A percentile compares a stretch with the other conserved stretches of the same genome.
These are phyloP conservation scores for Exophiala phaeomuriformis DNA, from an alignment of 2,329 filamentous ascomycete genomes.

Conservation along the genomic window DNA sequence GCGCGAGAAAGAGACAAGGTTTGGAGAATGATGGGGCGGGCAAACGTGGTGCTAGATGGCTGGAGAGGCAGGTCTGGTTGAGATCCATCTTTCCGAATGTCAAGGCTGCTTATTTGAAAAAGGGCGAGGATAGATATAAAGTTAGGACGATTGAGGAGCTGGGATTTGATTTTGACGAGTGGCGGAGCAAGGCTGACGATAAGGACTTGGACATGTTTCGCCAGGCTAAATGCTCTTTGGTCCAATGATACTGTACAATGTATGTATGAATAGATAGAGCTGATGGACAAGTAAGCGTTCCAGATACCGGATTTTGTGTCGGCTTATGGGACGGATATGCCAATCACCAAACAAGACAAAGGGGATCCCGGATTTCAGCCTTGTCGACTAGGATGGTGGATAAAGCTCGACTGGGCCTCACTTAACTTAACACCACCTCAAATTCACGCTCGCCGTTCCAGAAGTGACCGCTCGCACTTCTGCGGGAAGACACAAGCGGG, in stretches of 20 bases:
- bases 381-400: no score
- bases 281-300: not conserved
- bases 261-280: not conserved
- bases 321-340: not conserved
- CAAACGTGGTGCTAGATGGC: constrained; percentile 66
- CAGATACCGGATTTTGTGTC: not conserved
- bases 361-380: no score
- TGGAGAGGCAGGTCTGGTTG: constrained; percentile 63
- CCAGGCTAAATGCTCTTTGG: constrained; percentile 1
- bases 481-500: no score
- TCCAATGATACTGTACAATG: not conserved
- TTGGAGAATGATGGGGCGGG: constrained; percentile 45
- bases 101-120: constrained; percentile 62
- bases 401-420: no score
- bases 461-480: no score
- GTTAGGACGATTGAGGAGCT: constrained; percentile 64
- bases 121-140: constrained; percentile 49
- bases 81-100: constrained; percentile 61
- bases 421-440: no score
- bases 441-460: no score
- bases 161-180: constrained; percentile 55
- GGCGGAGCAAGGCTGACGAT: constrained; percentile 18
- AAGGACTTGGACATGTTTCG: constrained; percentile 16
- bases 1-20: constrained; percentile 32
- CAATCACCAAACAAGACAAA: not conserved